Percentiles rank a stretch among this genome's conserved stretches.
These are phyloP conservation scores for Coniferiporia sulphurascens DNA, from an alignment of 1,284 basidiomycete genomes.

Conservation along the genomic window DNA sequence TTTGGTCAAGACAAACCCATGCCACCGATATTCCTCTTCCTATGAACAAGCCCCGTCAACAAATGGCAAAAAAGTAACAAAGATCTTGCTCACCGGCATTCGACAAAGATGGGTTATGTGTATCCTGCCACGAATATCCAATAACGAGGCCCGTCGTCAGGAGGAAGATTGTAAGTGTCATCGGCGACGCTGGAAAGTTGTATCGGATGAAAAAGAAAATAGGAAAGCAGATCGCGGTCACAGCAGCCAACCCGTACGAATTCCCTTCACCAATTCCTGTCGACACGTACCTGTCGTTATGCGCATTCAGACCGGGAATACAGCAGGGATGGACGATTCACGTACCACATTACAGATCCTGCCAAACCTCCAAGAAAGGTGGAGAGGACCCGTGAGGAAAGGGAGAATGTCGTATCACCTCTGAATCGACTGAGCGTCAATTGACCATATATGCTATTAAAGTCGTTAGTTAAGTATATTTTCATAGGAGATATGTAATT, in stretches of 20 bases:
- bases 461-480: conserved; percentile 7
- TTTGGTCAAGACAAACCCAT: conserved; percentile 43
- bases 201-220: conserved; percentile 63
- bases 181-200: conserved; percentile 71
- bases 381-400: conserved; percentile 56
- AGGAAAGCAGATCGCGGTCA: conserved; percentile 67
- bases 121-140: conserved; percentile 70
- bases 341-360: conserved; percentile 69
- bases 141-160: conserved; percentile 68
- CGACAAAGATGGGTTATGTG: conserved; percentile 38
- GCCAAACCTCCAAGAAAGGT: conserved; percentile 68
- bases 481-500: not conserved
- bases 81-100: conserved; percentile 40
- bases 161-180: conserved; percentile 71
- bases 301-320: conserved; percentile 5
- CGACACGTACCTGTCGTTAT: conserved; percentile 61
- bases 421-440: conserved; percentile 64
- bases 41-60: conserved; percentile 8
- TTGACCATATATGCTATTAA: conserved; percentile 62
- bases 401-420: conserved; percentile 73
- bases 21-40: conserved; percentile 50
- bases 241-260: conserved; percentile 69
- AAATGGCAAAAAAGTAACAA: not conserved
- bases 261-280: conserved; percentile 62
- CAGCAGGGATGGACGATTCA: conserved; percentile 10